Evolutionary conservation across 805 yeast genomes (phyloP).

Genomic region (Huiozyma naganishii): DNA sequence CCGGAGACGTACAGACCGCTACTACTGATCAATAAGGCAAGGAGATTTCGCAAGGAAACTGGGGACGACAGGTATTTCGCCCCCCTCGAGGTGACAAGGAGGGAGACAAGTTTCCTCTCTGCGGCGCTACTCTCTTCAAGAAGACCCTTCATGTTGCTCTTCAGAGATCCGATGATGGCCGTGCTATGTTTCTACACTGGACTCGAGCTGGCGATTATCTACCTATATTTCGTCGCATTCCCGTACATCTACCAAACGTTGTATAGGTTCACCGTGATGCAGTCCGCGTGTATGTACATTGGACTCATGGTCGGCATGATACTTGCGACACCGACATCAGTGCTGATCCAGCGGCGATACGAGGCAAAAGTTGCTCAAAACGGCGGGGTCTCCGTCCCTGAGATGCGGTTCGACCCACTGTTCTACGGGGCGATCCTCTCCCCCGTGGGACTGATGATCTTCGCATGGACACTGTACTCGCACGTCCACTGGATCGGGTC

Average conservation of each 20-base stretch:
- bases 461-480: constrained; percentile 59
- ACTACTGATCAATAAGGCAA: constrained; percentile 41
- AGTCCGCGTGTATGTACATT: constrained; percentile 54
- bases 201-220: constrained; percentile 46
- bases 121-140: constrained; percentile 37
- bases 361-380: constrained; percentile 35
- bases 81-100: constrained; percentile 31
- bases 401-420: constrained; percentile 46
- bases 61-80: constrained; percentile 40
- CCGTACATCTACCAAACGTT: constrained; percentile 48
- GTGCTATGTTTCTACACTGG: constrained; percentile 48
- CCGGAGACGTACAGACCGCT: constrained; percentile 60
- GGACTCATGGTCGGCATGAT: constrained; percentile 45
- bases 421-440: constrained; percentile 55
- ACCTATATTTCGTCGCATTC: constrained; percentile 54
- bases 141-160: constrained; percentile 41
- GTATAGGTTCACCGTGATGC: constrained; percentile 41
- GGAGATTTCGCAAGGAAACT: constrained; percentile 38
- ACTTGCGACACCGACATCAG: constrained; percentile 36
- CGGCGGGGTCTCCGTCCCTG: constrained; percentile 45
- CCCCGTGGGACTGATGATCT: constrained; percentile 61
- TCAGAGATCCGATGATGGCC: constrained; percentile 45
- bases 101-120: constrained; percentile 32
- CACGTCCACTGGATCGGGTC: constrained; percentile 67
- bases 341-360: constrained; percentile 33